A percentile compares a stretch with the other conserved stretches of the same genome.
Evolutionary conservation across 73 alveolate species (phyloP).

Genomic region (Tetrahymena thermophila): DNA sequence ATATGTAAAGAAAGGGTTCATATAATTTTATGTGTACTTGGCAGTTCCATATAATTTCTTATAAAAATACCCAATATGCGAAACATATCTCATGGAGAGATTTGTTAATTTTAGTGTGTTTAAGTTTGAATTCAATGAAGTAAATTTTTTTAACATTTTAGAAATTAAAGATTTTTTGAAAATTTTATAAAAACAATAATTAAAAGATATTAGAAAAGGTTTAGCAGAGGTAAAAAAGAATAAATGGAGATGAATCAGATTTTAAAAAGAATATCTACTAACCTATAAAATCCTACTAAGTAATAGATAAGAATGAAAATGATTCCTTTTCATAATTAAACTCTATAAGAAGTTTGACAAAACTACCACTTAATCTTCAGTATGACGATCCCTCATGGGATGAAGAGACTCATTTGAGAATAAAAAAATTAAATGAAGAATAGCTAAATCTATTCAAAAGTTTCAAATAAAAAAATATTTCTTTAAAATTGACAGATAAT

Average conservation of each 20-base stretch:
- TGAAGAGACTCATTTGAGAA: neutral
- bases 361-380: neutral
- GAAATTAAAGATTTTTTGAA: no score
- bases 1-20: neutral
- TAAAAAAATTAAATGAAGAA: neutral
- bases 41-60: neutral
- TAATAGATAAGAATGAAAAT: neutral
- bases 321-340: neutral
- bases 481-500: neutral
- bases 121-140: neutral
- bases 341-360: neutral
- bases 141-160: neutral
- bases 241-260: neutral
- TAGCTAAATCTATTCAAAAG: neutral
- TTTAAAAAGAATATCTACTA: neutral
- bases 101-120: neutral
- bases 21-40: neutral
- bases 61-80: neutral
- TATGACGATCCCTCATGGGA: neutral
- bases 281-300: neutral
- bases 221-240: neutral
- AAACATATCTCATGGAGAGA: neutral
- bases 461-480: neutral
- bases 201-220: neutral
- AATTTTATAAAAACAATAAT: no score